phyloP scores from a whole-genome alignment of 2,329 filamentous ascomycete genomes.

The Teratosphaeria viscida region DNA sequence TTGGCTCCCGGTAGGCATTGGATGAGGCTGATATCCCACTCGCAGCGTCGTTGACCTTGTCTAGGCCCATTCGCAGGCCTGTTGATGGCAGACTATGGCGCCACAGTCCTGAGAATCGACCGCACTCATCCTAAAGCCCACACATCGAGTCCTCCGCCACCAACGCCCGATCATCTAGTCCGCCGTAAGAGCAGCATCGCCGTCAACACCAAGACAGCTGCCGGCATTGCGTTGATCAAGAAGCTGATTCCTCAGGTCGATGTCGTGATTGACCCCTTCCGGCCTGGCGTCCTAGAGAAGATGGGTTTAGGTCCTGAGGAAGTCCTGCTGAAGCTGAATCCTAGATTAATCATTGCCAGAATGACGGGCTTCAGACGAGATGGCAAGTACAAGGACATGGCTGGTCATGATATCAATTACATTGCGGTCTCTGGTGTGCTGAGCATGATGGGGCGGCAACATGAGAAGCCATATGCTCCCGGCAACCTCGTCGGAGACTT shows the following conservation, averaged over 20 bases:
- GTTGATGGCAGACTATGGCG: constrained; percentile 81
- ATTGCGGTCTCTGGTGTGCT: constrained; percentile 78
- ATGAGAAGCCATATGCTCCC: constrained; percentile 65
- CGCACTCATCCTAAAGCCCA: constrained; percentile 39
- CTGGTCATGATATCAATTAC: constrained; percentile 94
- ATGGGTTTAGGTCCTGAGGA: constrained; percentile 63
- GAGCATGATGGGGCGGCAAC: constrained; percentile 59
- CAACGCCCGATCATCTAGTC: constrained; percentile 61
- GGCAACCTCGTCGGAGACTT: constrained; percentile 84
- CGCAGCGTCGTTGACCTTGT: not conserved
- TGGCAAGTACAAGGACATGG: constrained; percentile 77
- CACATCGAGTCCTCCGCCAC: constrained; percentile 23
- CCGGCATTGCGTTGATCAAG: constrained; percentile 56
- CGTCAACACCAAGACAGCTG: constrained; percentile 62
- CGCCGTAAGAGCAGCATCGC: constrained; percentile 72
- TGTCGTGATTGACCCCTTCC: constrained; percentile 85
- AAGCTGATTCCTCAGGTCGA: constrained; percentile 55
- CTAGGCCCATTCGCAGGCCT: constrained; percentile 79
- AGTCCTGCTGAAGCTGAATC: constrained; percentile 57
- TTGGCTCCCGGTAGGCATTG: constrained; percentile 42
- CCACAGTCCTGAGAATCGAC: constrained; percentile 79
- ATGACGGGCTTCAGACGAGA: constrained; percentile 79
- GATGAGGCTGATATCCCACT: not conserved
- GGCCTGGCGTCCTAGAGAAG: constrained; percentile 80
- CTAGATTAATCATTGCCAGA: constrained; percentile 66